Evolutionary conservation across 768 basidiomycete genomes (phyloP), one percentile per base, ranked within the genome.

Genomic region (Steccherinum ochraceum): DNA sequence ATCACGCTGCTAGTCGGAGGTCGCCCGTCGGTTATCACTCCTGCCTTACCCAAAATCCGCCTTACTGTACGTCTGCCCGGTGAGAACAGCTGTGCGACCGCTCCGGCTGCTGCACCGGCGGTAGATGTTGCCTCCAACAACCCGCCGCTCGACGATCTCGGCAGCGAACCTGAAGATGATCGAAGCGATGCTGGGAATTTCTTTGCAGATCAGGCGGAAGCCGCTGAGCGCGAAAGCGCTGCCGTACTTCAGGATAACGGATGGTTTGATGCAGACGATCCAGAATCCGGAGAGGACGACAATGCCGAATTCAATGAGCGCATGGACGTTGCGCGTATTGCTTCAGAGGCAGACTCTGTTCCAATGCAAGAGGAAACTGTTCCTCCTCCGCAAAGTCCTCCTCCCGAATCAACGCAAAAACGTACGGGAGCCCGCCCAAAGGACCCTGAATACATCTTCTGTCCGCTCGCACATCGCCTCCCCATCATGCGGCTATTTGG

Each of bases 391-490:
- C n/a, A n/a, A n/a, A n/a, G n/a, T n/a, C n/a, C n/a, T n/a, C n/a
- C n/a, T n/a, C n/a, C n/a, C n/a, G n/a, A n/a, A n/a, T n/a, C n/a
- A n/a, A n/a, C n/a, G n/a, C n/a, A n/a, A n/a, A n/a, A n/a, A n/a
- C n/a, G n/a, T n/a, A n/a, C n/a, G n/a, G n/a, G n/a, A n/a, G n/a
- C n/a, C n/a, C n/a, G n/a, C n/a, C n/a, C n/a, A n/a, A n/a, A n/a
- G n/a, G n/a, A n/a, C n/a, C 12, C 18, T 24, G 18, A 19, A 12
- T 58, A 56, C 42, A n/a, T 45, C 2, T 69, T 70, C 43, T 68
- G 67, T 50, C 69, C 68, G 1, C 56, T 61, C 0, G 47, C 58
- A 0, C 68, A 70, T 48, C 56, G 64, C 11, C 44, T 56, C 18
- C 53, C 53, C 10, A 12, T 68, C 3, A 54, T 68, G 1, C 59